Percentiles rank a stretch among this genome's conserved stretches.
These are phyloP conservation scores for Lentinus tigrinus DNA, from an alignment of 768 basidiomycete species.

Conservation along the genomic window DNA sequence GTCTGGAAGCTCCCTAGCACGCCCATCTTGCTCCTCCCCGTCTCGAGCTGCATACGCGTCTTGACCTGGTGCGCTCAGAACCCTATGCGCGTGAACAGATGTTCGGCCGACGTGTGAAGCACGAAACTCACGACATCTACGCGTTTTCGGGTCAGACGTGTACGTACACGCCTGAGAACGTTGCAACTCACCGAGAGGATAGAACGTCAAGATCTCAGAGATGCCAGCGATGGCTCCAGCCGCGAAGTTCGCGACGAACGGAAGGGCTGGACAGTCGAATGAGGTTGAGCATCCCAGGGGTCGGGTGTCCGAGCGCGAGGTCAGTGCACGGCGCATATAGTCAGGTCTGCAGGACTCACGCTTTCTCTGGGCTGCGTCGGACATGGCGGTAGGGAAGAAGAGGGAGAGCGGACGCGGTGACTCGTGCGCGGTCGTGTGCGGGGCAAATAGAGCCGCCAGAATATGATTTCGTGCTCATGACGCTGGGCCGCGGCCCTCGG, in stretches of 20 bases:
- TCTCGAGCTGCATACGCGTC: conserved; percentile 97
- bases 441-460: not conserved
- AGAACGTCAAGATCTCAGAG: conserved; percentile 81
- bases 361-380: not conserved
- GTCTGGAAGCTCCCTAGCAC: conserved; percentile 79
- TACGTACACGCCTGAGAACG: not conserved
- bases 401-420: not conserved
- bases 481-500: too few relatives aligned
- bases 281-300: not conserved
- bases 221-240: conserved; percentile 97
- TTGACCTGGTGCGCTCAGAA: conserved; percentile 64
- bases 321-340: not conserved
- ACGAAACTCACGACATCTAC: conserved; percentile 78
- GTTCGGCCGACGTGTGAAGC: not conserved
- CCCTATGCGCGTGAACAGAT: conserved; percentile 10
- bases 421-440: not conserved
- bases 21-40: conserved; percentile 71
- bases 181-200: conserved; percentile 72
- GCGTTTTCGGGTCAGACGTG: not conserved
- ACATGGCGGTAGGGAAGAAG: not conserved
- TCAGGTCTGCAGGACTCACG: not conserved
- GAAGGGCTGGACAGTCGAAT: conserved; percentile 54
- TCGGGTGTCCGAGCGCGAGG: not conserved
- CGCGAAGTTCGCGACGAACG: conserved; percentile 86
- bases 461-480: too few relatives aligned